Conservation (phyloP, 1,139 yeast genomes). For the Petasospora rhodanensis region DNA sequence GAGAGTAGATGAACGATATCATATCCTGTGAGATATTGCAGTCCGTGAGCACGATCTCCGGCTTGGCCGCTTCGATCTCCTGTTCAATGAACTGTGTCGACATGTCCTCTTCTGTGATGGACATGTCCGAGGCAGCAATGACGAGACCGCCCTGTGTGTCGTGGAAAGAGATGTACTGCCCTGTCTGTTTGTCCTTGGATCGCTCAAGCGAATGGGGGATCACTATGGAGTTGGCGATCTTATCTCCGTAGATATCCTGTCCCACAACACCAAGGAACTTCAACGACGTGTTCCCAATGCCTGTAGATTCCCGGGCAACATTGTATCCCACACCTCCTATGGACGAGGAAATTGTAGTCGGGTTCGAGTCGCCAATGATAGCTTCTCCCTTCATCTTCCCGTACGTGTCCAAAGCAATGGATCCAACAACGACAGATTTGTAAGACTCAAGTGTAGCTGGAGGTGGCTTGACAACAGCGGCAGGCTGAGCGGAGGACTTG, state of each 20-base stretch:
- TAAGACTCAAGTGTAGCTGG: not conserved
- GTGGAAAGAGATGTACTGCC: constrained; percentile 72
- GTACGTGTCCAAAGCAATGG: constrained; percentile 72
- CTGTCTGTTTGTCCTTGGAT: constrained; percentile 37
- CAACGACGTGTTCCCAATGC: constrained; percentile 25
- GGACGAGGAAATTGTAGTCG: constrained; percentile 53
- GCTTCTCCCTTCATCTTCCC: constrained; percentile 35
- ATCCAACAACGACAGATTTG: constrained; percentile 56
- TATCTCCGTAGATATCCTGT: constrained; percentile 48
- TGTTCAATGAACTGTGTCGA: constrained; percentile 37
- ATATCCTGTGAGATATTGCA: constrained; percentile 55
- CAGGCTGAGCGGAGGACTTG: no score
- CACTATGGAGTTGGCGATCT: constrained; percentile 33
- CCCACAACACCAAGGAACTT: constrained; percentile 61
- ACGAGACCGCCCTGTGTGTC: constrained; percentile 56
- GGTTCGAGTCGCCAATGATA: constrained; percentile 62
- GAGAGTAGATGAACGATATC: constrained; percentile 36
- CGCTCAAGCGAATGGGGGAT: constrained; percentile 30
- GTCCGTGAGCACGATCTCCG: constrained; percentile 54
- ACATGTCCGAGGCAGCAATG: constrained; percentile 85
- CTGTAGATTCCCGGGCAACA: constrained; percentile 52
- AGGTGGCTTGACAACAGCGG: no score
- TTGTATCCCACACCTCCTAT: constrained; percentile 87
- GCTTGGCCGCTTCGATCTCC: constrained; percentile 32
- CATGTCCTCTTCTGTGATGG: constrained; percentile 52